A percentile compares a stretch with the other conserved stretches of the same genome.
phyloP scores from a whole-genome alignment of 257 asterid genomes.

The Gentiana dahurica region DNA sequence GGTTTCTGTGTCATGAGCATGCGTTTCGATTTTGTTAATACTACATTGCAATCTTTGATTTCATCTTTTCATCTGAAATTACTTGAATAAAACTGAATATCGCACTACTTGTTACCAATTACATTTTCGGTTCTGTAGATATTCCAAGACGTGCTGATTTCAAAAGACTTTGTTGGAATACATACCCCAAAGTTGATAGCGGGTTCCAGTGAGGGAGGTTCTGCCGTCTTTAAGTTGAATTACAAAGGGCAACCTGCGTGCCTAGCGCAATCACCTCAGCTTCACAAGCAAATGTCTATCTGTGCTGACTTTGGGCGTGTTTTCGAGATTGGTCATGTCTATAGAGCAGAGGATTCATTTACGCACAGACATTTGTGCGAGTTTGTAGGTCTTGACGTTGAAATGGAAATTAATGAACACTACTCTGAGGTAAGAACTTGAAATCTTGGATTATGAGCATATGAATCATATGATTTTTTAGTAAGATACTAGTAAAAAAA shows the following conservation, averaged over 20 bases:
- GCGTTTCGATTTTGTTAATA: neutral
- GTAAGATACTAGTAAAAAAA: too few species aligned
- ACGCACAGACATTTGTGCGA: slow-evolving; percentile 96
- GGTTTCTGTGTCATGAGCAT: neutral
- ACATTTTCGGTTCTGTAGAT: slow-evolving; percentile 29
- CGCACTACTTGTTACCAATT: neutral
- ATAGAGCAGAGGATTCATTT: slow-evolving; percentile 84
- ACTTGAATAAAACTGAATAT: too few species aligned
- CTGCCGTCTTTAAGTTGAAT: slow-evolving; percentile 74
- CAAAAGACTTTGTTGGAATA: slow-evolving; percentile 61
- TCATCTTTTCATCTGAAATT: neutral
- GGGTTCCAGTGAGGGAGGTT: slow-evolving; percentile 95
- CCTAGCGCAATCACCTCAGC: slow-evolving; percentile 93
- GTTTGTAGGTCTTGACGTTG: slow-evolving; percentile 88
- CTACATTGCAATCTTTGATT: neutral
- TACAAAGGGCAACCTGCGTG: slow-evolving; percentile 91
- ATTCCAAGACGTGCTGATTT: slow-evolving; percentile 48
- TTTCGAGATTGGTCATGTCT: slow-evolving; percentile 83
- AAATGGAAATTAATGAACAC: slow-evolving; percentile 90
- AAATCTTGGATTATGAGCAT: neutral
- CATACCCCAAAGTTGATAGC: slow-evolving; percentile 79
- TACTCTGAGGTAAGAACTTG: slow-evolving; percentile 59
- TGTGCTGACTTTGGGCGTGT: slow-evolving; percentile 85
- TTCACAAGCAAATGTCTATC: slow-evolving; percentile 86
- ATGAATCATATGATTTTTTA: too few species aligned